Evolutionary conservation across 345 rosid genomes (phyloP), one percentile per base, ranked within the genome.

Genomic region (Pistacia integerrima): DNA sequence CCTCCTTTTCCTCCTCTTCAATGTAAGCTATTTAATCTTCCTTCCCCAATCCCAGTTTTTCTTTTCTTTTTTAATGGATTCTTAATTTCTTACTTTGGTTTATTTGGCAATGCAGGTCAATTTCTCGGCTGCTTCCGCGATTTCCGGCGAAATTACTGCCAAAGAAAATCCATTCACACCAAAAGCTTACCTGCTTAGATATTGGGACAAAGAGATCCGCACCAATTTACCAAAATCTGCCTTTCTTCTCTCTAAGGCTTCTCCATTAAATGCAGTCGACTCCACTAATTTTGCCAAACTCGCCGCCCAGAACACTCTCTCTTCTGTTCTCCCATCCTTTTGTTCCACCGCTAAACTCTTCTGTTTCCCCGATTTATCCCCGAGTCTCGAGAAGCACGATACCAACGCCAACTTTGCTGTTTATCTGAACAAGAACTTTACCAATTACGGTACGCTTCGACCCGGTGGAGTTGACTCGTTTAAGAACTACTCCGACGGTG

Each of bases 271-370:
- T 61, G 89, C 91, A 36, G 89, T 90, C 4, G 90, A 91, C 33
- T 84, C 93, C 3, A 93, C 92, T 6, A 76, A 83, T 61, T 93
- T 86, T 76, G 12, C 94, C 44, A 91, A 90, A 84, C 91, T 92
- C 82, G 97, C 98, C 38, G 62, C 90, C 33, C 80, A 82, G 5
- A 89, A 87, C 68, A 78, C 88, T 7, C 90, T 93, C 74, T 84
- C 88, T 57, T 49, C 85, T 8, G 92, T 90, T 30, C 84, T 93
- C n/a, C 85, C 89, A 0, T 83, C 89, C 14, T 93, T 95, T 80
- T 95, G 99, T 82, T 83, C 94, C 83, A 78, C 93, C 62, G 99
- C 99, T 0, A 81, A 85, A 13, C 97, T 93, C 66, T 88, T 95
- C 78, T 95, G 99, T 84, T 93, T 93, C 86, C 87, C 96, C 4